A percentile compares a stretch with the other conserved stretches of the same genome.
phyloP scores from a whole-genome alignment of 768 basidiomycete genomes.

The Inosperma sp. region DNA sequence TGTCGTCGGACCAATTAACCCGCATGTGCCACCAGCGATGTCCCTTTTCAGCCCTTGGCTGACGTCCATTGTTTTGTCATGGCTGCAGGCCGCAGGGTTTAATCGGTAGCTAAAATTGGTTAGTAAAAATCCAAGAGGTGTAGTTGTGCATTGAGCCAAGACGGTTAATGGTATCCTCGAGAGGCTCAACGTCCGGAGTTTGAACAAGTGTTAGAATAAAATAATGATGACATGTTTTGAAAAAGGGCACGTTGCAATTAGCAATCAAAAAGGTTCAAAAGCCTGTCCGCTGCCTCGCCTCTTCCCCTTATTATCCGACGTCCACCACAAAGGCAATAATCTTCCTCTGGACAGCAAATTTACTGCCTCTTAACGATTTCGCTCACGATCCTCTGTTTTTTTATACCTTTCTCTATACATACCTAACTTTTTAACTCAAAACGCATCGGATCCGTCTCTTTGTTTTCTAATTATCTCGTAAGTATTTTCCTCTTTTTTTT shows the following conservation, averaged over 20 bases:
- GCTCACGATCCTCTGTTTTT: conserved; percentile 22
- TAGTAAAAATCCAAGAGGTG: no score
- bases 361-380: conserved; percentile 22
- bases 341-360: no score
- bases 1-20: no score
- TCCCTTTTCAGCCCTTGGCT: no score
- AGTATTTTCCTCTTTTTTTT: conserved; percentile 10
- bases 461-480: conserved; percentile 21
- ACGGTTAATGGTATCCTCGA: no score
- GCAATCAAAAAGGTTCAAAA: conserved; percentile 62
- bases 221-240: conserved; percentile 37
- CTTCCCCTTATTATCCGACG: conserved; percentile 27
- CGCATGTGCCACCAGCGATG: no score
- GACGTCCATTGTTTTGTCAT: no score
- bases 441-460: conserved; percentile 28
- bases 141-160: no score
- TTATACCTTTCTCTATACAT: conserved; percentile 25
- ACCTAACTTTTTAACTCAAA: conserved; percentile 29
- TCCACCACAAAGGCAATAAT: no score
- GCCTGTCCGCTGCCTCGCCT: conserved; percentile 61
- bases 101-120: no score
- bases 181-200: conserved; percentile 10
- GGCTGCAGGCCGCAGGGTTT: no score
- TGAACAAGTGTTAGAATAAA: conserved; percentile 39
- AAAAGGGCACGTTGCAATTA: conserved; percentile 65